These are phyloP conservation scores for Xylaria sp. DNA, from an alignment of 2,329 filamentous ascomycete genomes.

Conservation along the genomic window DNA sequence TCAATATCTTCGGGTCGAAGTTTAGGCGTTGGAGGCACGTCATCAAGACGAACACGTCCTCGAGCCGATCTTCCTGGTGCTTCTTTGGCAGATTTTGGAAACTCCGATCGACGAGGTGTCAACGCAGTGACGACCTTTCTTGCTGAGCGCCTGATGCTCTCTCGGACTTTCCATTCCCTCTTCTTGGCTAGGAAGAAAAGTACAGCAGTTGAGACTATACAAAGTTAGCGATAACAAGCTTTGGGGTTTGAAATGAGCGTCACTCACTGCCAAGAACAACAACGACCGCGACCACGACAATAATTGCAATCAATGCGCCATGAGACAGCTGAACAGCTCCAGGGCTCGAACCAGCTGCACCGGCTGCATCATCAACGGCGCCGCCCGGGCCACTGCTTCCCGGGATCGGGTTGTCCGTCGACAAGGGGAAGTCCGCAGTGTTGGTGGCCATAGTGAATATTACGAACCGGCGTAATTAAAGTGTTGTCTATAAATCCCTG, in stretches of 20 bases:
- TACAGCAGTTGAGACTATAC: slow-evolving; percentile 68
- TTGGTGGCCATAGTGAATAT: slow-evolving; percentile 29
- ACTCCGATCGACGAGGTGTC: slow-evolving; percentile 70
- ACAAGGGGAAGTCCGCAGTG: slow-evolving; percentile 32
- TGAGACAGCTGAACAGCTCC: slow-evolving; percentile 72
- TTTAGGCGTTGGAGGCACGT: slow-evolving; percentile 69
- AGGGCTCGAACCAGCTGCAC: slow-evolving; percentile 72
- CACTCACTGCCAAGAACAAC: slow-evolving; percentile 75
- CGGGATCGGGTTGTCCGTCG: slow-evolving; percentile 33
- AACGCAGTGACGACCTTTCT: slow-evolving; percentile 69
- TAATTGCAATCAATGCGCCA: slow-evolving; percentile 78
- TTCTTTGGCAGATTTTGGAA: slow-evolving; percentile 68
- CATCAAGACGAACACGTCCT: slow-evolving; percentile 61
- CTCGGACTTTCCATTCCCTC: slow-evolving; percentile 82
- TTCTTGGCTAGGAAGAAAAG: slow-evolving; percentile 87
- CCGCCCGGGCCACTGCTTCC: slow-evolving; percentile 50
- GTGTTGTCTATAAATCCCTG: neutral
- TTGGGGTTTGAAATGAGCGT: neutral
- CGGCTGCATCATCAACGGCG: slow-evolving; percentile 64
- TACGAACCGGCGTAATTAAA: slow-evolving; percentile 27
- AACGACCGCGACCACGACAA: slow-evolving; percentile 75
- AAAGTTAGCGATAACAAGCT: slow-evolving; percentile 37
- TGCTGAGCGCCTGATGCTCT: slow-evolving; percentile 76
- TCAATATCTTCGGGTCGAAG: slow-evolving; percentile 67
- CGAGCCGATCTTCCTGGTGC: slow-evolving; percentile 49